Conservation (phyloP, 495 filamentous ascomycete species). For the Trypethelium eluteriae region DNA sequence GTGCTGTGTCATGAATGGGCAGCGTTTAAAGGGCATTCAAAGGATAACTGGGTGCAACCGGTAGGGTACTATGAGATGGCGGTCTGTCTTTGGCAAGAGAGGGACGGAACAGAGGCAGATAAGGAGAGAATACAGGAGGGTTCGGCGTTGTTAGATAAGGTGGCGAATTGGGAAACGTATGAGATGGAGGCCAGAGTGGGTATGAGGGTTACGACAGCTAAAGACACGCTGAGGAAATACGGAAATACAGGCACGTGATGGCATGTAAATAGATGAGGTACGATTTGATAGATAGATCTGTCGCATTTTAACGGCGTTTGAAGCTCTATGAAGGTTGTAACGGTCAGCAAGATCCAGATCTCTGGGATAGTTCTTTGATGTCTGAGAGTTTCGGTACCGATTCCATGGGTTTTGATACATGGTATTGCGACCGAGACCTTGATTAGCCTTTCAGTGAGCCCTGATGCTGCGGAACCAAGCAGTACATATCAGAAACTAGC, state of each 20-base stretch:
- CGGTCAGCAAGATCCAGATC: too few relatives aligned
- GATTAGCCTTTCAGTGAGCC: too few relatives aligned
- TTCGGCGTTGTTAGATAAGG: constrained; percentile 66
- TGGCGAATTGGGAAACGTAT: constrained; percentile 74
- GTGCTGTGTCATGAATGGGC: constrained; percentile 58
- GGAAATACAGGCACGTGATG: constrained; percentile 4
- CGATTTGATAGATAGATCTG: background rate
- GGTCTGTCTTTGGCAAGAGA: constrained; percentile 67
- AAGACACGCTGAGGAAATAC: constrained; percentile 66
- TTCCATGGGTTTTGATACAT: too few relatives aligned
- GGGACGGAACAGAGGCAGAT: constrained; percentile 32
- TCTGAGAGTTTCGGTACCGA: too few relatives aligned
- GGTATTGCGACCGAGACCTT: too few relatives aligned
- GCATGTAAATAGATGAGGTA: background rate
- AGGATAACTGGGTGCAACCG: constrained; percentile 75
- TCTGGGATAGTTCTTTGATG: too few relatives aligned
- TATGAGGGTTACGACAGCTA: constrained; percentile 71
- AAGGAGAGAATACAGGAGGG: constrained; percentile 56
- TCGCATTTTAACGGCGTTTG: background rate
- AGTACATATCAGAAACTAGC: too few relatives aligned
- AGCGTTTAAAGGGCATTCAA: constrained; percentile 62
- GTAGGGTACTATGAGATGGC: constrained; percentile 87
- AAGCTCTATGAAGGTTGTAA: background rate
- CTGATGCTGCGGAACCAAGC: too few relatives aligned
- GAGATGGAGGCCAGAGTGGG: constrained; percentile 81